Base-by-base conservation (phyloP, 2,329 filamentous ascomycete genomes). In the Phyllachora maydis region DNA sequence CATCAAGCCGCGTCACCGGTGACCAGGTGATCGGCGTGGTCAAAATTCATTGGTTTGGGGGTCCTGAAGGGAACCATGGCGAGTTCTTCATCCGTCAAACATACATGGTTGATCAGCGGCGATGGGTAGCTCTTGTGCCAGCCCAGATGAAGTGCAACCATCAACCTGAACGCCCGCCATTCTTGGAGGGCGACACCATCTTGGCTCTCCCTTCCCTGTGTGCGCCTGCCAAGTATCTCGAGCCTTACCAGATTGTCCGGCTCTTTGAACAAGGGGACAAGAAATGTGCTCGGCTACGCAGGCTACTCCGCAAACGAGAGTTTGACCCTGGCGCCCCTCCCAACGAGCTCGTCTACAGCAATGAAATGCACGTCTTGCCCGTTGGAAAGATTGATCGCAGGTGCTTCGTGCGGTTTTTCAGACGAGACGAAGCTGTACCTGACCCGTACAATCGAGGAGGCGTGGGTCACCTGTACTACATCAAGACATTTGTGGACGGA, bases 11-110 rank as follows among this genome's bases (percentile, higher is more conserved):
- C 14, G 51, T 78, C 3, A 33, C 50, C 0, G 53, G 58, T 1
- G 43, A 56, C 0, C 58, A 78, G 16, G 50, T 82, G 1, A 35
- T 66, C 0, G 54, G 52, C 0, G 60, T 59, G 2, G 60, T 74
- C 19, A 32, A 52, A 0, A 56, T 83, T 0, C 53, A 63, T 30
- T 70, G 65, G 43, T 62, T 65, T 5, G 54, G 54, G 0, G 41
- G 44, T 1, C 59, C 65, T 0, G 39, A 48, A 8, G 1, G 52
- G 50, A 0, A 39, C 38, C 0, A 36, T 35, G 0, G 46, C 49
- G 59, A 67, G 5, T 64, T 71, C 21, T 77, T 85, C 29, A 59
- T 83, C 3, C 60, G 78, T 0, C 72, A 79, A 32, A 72, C 65
- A 0, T 85, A 78, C 32, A 38, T 66, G 2, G 55, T 58, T 2